Conservation (phyloP, 495 filamentous ascomycete genomes). For the Xylaria bambusicola region DNA sequence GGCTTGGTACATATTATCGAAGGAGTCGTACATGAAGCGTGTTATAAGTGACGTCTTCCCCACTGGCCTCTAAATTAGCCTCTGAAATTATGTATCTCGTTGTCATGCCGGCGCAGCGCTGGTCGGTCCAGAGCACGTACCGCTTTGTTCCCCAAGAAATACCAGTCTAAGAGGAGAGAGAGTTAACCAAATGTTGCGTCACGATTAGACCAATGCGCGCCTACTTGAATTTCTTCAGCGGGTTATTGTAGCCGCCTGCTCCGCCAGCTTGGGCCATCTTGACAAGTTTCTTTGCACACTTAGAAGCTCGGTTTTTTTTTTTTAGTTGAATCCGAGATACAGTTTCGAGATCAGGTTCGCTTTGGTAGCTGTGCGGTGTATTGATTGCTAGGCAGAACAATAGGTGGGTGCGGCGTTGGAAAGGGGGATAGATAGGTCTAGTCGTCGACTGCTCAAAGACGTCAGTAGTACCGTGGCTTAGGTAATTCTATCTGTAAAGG, state of each 20-base stretch:
- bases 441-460: conserved; percentile 1
- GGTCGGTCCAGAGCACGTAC: conserved; percentile 54
- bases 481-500: background rate
- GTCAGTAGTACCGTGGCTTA: background rate
- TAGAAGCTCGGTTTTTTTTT: too few relatives aligned
- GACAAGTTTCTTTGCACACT: too few relatives aligned
- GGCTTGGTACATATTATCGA: conserved; percentile 99
- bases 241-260: conserved; percentile 91
- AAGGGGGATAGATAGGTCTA: too few relatives aligned
- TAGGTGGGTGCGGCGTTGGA: background rate
- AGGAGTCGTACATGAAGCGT: conserved; percentile 99
- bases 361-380: background rate
- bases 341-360: background rate
- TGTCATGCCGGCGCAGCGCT: conserved; percentile 2
- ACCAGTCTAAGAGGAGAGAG: conserved; percentile 72
- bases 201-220: conserved; percentile 23
- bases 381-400: conserved; percentile 1
- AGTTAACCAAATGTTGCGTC: background rate
- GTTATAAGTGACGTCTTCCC: conserved; percentile 99
- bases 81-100: background rate
- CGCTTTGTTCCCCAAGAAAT: conserved; percentile 96
- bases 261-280: conserved; percentile 53
- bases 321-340: too few relatives aligned
- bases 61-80: conserved; percentile 54
- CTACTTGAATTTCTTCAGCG: conserved; percentile 99